Evolutionary conservation across 2,329 filamentous ascomycete species (phyloP), one percentile per base, ranked within the genome.

Genomic region (Calonectria montana): DNA sequence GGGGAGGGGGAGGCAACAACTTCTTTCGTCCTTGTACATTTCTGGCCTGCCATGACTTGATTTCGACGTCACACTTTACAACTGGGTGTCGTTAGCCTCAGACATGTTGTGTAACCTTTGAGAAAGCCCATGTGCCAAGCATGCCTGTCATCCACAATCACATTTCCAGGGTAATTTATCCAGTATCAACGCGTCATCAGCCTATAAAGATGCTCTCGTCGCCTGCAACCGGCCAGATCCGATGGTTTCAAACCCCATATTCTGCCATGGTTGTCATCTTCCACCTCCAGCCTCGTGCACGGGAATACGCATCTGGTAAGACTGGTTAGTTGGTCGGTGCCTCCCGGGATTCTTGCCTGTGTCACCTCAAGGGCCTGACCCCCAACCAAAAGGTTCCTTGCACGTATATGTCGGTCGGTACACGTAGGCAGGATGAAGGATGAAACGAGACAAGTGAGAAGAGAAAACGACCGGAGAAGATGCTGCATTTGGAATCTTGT

Each of bases 1-100:
- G 47, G 61, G 53, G 62, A 37, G 35, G 43, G 43, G n/a, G 45
- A n/a, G 25, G 23, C 59, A 45, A 55, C 47, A 50, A 45, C 66
- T 45, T 37, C 61, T 39, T 53, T 37, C 7, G n/a, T 53, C 57
- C 4, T 13, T n/a, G 63, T 37, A 25, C 45, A 57, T 62, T 10
- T 37, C 29, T 43, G 21, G n/a, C 59, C n/a, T 29, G 18, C 41
- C 8, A 74, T 78, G 76, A 78, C 74, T 76, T 76, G 77, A 74
- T 77, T 23, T 29, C 65, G 69, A 78, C 77, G 77, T 78, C 77
- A 78, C 25, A 7, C 27, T 21, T 31, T 27, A 18, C 5, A 45
- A 16, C 59, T 39, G 53, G 53, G 27, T 37, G 67, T 50, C 67
- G 47, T 64, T 69, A 43, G 55, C 29, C 31, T 50, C 47, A 55